Evolutionary conservation across 352 stramenopile species (phyloP).

Genomic region (Globisporangium camurandrum): DNA sequence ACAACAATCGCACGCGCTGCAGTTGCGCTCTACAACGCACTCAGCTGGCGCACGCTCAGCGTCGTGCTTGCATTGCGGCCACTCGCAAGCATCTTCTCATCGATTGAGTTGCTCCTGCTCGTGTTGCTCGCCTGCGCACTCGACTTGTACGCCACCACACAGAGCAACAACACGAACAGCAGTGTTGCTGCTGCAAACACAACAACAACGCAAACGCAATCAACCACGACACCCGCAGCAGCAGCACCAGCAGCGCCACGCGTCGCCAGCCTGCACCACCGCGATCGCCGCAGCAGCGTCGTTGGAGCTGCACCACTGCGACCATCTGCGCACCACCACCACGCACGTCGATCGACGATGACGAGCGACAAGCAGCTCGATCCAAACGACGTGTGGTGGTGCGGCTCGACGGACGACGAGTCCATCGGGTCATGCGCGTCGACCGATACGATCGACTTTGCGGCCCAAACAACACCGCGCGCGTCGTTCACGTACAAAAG

Average conservation of each 20-base stretch:
- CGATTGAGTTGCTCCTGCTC: conserved; percentile 13
- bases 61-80: conserved; percentile 5
- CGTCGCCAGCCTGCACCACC: too few species aligned
- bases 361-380: neutral
- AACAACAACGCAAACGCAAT: neutral
- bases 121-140: conserved; percentile 8
- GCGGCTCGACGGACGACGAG: conserved; percentile 3
- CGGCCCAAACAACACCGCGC: too few species aligned
- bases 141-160: conserved; percentile 1
- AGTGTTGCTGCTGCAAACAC: neutral
- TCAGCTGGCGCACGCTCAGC: conserved; percentile 7
- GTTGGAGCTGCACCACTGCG: too few species aligned
- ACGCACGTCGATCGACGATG: too few species aligned
- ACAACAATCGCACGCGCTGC: neutral
- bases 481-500: neutral
- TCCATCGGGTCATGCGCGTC: conserved; percentile 9
- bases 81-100: conserved; percentile 14
- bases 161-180: too few species aligned
- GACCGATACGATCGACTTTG: conserved; percentile 7
- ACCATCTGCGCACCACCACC: too few species aligned
- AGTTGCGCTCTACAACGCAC: neutral
- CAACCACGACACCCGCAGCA: neutral
- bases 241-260: too few species aligned
- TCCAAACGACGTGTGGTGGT: conserved; percentile 3
- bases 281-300: too few species aligned